Evolutionary conservation across 1,284 basidiomycete species (phyloP).

Genomic region (Cryptococcus sp.): DNA sequence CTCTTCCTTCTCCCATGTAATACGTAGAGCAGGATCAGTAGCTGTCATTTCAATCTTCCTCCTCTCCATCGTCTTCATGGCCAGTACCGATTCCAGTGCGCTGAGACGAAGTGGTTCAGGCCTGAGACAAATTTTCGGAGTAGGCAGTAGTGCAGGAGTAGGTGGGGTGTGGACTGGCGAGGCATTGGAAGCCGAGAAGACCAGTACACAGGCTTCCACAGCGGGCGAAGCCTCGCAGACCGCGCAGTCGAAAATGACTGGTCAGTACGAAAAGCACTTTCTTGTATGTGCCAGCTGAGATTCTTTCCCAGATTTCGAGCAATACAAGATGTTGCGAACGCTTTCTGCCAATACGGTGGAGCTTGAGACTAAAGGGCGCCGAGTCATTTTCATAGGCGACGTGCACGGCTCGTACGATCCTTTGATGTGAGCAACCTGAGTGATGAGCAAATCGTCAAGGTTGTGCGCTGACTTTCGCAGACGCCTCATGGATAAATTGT

Average conservation of each 20-base stretch:
- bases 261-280: too few species aligned
- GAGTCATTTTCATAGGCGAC: constrained; percentile 75
- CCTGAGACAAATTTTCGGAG: constrained; percentile 26
- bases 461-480: constrained; percentile 51
- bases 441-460: neutral
- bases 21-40: constrained; percentile 36
- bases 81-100: constrained; percentile 18
- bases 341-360: constrained; percentile 31
- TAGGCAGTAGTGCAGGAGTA: constrained; percentile 25
- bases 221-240: too few species aligned
- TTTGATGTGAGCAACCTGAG: constrained; percentile 60
- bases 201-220: too few species aligned
- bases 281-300: neutral
- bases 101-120: constrained; percentile 5
- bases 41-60: constrained; percentile 48
- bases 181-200: constrained; percentile 7
- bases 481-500: constrained; percentile 62
- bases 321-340: constrained; percentile 45
- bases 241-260: too few species aligned
- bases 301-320: constrained; percentile 41
- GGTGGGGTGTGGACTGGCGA: constrained; percentile 14
- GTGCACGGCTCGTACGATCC: constrained; percentile 75
- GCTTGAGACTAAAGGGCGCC: constrained; percentile 40
- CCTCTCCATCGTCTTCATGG: constrained; percentile 37
- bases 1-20: constrained; percentile 9